phyloP scores from a whole-genome alignment of 2,329 filamentous ascomycete genomes.

The Colletotrichum lindemuthianum region DNA sequence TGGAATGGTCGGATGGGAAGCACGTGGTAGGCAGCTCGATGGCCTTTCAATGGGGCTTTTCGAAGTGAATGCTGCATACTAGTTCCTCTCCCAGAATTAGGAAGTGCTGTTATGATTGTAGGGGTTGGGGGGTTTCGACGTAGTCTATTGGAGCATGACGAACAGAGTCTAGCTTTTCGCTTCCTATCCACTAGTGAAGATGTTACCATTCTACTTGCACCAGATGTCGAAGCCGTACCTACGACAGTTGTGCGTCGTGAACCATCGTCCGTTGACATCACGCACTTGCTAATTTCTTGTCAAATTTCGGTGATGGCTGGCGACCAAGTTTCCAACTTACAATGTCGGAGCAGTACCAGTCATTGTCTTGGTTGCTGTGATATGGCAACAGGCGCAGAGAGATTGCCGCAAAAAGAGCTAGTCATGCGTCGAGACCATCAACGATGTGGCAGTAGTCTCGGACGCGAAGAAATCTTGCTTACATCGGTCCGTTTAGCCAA shows the following conservation, averaged over 20 bases:
- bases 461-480: no score
- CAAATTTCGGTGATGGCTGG: no score
- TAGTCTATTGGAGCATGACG: no score
- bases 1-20: conserved; percentile 31
- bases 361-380: neutral
- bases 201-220: conserved; percentile 5
- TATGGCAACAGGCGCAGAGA: no score
- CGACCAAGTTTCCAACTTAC: neutral
- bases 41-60: conserved; percentile 16
- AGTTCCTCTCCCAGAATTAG: no score
- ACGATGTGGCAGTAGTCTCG: no score
- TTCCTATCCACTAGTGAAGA: neutral
- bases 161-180: no score
- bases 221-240: neutral
- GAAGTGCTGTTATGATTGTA: no score
- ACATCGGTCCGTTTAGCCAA: no score
- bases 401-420: no score
- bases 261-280: neutral
- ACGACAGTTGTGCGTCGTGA: neutral
- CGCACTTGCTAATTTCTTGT: neutral
- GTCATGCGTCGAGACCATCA: no score
- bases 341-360: neutral
- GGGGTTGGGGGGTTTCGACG: no score
- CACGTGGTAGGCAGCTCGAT: conserved; percentile 34
- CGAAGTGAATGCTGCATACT: neutral